phyloP scores from a whole-genome alignment of 176 grass and related monocot species.

The Echinochloa phyllopogon region DNA sequence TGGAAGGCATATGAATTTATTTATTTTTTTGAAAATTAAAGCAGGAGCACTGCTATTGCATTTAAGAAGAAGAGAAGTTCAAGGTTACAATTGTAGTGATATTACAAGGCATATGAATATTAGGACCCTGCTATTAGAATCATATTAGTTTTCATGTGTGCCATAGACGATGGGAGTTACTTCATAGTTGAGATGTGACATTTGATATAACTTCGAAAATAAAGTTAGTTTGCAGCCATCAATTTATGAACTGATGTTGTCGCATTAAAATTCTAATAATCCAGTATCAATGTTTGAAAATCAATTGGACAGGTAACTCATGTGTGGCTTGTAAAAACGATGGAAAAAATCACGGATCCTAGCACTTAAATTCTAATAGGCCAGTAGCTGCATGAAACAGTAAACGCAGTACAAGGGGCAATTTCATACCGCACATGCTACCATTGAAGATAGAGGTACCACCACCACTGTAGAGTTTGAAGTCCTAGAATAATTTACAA shows the following conservation, averaged over 20 bases:
- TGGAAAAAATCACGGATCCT: background rate
- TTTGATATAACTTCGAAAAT: constrained; percentile 6
- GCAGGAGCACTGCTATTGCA: too few relatives aligned
- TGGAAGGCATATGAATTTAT: background rate
- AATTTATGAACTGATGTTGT: background rate
- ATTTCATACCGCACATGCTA: background rate
- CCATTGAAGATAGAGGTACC: background rate
- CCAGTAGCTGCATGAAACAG: background rate
- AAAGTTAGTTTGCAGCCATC: background rate
- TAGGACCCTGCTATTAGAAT: background rate
- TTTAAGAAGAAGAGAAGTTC: too few relatives aligned
- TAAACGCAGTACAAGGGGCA: background rate
- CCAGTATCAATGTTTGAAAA: background rate
- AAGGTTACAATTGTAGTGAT: too few relatives aligned
- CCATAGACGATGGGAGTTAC: background rate
- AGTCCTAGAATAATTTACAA: background rate
- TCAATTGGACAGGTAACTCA: background rate
- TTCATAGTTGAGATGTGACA: background rate
- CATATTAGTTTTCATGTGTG: background rate
- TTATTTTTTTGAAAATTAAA: too few relatives aligned
- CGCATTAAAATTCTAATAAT: constrained; percentile 5
- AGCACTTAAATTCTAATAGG: background rate
- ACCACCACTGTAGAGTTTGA: background rate
- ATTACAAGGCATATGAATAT: background rate
- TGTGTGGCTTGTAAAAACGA: background rate